A percentile compares a stretch with the other conserved stretches of the same genome.
Evolutionary conservation across 352 stramenopile genomes (phyloP).

Genomic region (Thraustochytrium aureum): DNA sequence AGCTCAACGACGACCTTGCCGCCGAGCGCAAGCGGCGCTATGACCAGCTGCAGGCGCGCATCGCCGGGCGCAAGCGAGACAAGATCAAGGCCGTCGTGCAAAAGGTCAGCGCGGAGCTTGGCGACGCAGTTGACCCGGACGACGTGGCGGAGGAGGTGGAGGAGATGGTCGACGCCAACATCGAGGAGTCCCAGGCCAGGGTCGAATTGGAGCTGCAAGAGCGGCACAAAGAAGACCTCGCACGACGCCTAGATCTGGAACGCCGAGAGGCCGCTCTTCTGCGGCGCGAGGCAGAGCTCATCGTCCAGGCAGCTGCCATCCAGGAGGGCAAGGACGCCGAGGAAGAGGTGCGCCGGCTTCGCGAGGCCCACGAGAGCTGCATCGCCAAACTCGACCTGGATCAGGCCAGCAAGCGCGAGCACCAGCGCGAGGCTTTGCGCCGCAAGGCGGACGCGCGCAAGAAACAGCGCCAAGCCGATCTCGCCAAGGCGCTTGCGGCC

Average conservation of each 20-base stretch:
- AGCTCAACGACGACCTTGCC: conserved; percentile 61
- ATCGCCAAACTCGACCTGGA: not conserved
- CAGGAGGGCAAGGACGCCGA: conserved; percentile 40
- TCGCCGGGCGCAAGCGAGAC: conserved; percentile 11
- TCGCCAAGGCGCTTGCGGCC: not conserved
- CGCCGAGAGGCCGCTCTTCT: not conserved
- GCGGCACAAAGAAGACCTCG: conserved; percentile 27
- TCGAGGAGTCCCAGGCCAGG: conserved; percentile 10
- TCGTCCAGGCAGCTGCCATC: not conserved
- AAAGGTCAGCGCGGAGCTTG: not conserved
- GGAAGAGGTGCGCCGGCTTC: conserved; percentile 17
- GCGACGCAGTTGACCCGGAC: not conserved
- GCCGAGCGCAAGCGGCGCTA: conserved; percentile 67
- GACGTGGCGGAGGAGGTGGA: conserved; percentile 10
- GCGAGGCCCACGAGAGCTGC: conserved; percentile 11
- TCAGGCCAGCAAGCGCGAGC: not conserved
- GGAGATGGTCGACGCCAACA: conserved; percentile 14
- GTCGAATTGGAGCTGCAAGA: conserved; percentile 27
- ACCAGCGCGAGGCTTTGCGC: conserved; percentile 36
- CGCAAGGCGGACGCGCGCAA: conserved; percentile 20
- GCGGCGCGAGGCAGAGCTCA: conserved; percentile 29
- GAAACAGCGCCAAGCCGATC: conserved; percentile 21
- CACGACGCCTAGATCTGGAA: conserved; percentile 10
- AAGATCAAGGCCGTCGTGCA: conserved; percentile 19
- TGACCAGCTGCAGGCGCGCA: conserved; percentile 57